Percentiles rank a stretch among this genome's conserved stretches.
These are phyloP conservation scores for Hanseniaspora jakobsenii DNA, from an alignment of 805 yeast species.

Conservation along the genomic window DNA sequence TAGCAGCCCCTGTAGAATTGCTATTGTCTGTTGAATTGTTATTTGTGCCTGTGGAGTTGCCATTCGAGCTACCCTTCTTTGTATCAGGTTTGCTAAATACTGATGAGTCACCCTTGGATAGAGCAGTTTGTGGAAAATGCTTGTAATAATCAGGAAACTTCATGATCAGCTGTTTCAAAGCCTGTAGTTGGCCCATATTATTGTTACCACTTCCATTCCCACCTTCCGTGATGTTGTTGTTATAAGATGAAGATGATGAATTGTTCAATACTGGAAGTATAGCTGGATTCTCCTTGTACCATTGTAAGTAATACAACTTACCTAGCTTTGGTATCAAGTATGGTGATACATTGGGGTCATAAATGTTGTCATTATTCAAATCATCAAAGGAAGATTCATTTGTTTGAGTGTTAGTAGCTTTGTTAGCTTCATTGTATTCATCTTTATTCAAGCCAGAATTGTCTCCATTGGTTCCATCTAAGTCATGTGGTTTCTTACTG, in stretches of 20 bases:
- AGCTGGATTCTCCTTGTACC: conserved; percentile 60
- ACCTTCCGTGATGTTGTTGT: too few relatives aligned
- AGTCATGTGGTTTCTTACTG: too few relatives aligned
- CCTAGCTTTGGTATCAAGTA: conserved; percentile 79
- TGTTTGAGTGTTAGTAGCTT: not conserved
- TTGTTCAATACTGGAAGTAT: conserved; percentile 27
- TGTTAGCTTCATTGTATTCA: not conserved
- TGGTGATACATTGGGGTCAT: conserved; percentile 61
- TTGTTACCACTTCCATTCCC: too few relatives aligned
- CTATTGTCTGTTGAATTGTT: not conserved
- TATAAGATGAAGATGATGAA: too few relatives aligned
- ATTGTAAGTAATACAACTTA: conserved; percentile 62
- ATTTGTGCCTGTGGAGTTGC: not conserved
- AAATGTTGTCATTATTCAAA: conserved; percentile 20
- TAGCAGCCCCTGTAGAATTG: not conserved
- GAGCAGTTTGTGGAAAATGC: conserved; percentile 20
- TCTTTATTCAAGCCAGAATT: not conserved
- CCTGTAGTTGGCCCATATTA: not conserved
- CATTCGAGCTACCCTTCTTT: too few relatives aligned
- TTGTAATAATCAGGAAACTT: conserved; percentile 9
- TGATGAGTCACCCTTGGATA: conserved; percentile 11
- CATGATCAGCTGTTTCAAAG: not conserved
- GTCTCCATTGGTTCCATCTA: too few relatives aligned
- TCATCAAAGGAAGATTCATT: conserved; percentile 17
- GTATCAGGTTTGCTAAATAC: too few relatives aligned